Percentiles rank a stretch among this genome's conserved stretches.
Conservation (phyloP, 352 stramenopile species). For the Pythium vanterpoolii region DNA sequence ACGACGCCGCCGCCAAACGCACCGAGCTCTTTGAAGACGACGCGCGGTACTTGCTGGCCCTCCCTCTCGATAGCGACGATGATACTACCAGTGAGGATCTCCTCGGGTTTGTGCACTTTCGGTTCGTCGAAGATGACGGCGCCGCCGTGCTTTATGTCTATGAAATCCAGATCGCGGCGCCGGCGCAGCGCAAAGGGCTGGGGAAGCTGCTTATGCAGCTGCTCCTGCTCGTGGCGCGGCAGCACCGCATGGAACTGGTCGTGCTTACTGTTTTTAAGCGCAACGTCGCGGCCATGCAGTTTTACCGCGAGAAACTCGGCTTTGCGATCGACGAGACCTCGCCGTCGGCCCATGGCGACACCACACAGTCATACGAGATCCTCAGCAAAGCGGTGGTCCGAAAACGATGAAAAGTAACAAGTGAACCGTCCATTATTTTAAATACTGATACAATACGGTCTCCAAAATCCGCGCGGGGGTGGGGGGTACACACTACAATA, state of each 20-base stretch:
- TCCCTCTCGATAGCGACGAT: not conserved
- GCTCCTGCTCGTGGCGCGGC: conserved; percentile 74
- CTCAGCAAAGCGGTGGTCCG: conserved; percentile 61
- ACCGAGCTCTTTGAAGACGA: conserved; percentile 81
- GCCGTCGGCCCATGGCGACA: conserved; percentile 73
- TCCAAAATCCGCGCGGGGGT: not conserved
- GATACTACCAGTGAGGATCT: conserved; percentile 34
- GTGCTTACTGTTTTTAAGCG: conserved; percentile 94
- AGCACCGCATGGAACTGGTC: conserved; percentile 85
- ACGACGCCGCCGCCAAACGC: conserved; percentile 81
- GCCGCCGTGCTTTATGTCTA: conserved; percentile 91
- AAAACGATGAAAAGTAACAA: not conserved
- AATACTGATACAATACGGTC: conserved; percentile 15
- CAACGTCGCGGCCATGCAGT: conserved; percentile 83
- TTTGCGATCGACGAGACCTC: conserved; percentile 91
- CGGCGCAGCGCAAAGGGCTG: conserved; percentile 68
- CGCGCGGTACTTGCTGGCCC: conserved; percentile 84
- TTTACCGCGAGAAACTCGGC: conserved; percentile 86
- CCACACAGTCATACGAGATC: conserved; percentile 81
- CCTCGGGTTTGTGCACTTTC: conserved; percentile 90
- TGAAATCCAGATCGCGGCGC: conserved; percentile 87
- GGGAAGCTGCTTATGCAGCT: conserved; percentile 92
- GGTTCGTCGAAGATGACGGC: conserved; percentile 91
- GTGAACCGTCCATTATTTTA: conserved; percentile 13
- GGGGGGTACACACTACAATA: not conserved